These are phyloP conservation scores for Pseudoscleropodium purum DNA, from an alignment of 225 moss, liverwort and hornwort species.

Conservation along the genomic window DNA sequence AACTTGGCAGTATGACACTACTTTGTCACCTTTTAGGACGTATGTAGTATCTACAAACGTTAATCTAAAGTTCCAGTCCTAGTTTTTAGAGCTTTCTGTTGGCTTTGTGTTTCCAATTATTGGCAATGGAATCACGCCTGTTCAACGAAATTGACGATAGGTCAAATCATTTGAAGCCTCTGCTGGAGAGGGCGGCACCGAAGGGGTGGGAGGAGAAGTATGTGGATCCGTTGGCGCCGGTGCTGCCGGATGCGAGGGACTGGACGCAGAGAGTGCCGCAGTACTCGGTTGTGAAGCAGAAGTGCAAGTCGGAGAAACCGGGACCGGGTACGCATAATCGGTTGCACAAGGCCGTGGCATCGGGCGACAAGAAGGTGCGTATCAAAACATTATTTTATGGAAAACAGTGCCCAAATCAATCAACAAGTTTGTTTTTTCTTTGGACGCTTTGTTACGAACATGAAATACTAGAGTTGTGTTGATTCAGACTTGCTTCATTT, in stretches of 20 bases:
- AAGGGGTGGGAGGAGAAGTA: conserved; percentile 2
- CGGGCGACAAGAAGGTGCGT: conserved; percentile 24
- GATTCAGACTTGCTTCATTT: not conserved
- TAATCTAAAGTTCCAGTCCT: not conserved
- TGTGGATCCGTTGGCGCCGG: conserved; percentile 10
- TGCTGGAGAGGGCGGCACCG: not conserved
- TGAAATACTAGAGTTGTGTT: no score
- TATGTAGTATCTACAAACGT: not conserved
- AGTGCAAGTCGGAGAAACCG: not conserved
- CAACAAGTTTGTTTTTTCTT: not conserved
- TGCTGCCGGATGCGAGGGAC: not conserved
- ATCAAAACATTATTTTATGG: not conserved
- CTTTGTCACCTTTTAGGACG: not conserved
- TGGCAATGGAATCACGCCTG: not conserved
- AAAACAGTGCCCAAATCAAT: not conserved
- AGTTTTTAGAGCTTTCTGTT: not conserved
- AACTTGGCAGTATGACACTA: not conserved
- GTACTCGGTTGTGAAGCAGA: conserved; percentile 25
- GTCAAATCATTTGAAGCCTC: not conserved
- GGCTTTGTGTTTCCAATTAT: not conserved
- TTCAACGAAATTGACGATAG: not conserved
- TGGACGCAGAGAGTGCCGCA: conserved; percentile 13
- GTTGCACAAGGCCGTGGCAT: conserved; percentile 40
- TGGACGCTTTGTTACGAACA: not conserved
- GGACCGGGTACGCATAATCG: conserved; percentile 26